Conservation (phyloP, 768 basidiomycete species). For the Phlebiopsis flavidoalba region DNA sequence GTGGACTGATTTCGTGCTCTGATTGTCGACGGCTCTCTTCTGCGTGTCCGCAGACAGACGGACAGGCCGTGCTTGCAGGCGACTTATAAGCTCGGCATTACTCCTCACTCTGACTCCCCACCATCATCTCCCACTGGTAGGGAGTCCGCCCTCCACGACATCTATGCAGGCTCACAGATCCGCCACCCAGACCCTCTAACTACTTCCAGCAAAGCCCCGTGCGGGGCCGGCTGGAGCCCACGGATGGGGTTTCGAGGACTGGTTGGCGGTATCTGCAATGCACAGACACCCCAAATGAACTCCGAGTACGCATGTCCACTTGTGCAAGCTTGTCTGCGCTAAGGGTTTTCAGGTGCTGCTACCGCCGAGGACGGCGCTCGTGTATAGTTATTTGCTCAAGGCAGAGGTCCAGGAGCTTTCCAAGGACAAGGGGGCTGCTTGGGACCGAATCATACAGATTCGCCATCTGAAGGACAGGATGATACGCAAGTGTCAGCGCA, state of each 20-base stretch:
- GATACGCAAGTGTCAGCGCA: slow-evolving; percentile 72
- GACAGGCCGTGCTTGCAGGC: slow-evolving; percentile 2
- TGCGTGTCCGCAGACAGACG: neutral
- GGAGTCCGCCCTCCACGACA: slow-evolving; percentile 8
- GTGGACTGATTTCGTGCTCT: slow-evolving; percentile 1
- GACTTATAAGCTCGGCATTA: slow-evolving; percentile 2
- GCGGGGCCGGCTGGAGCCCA: slow-evolving; percentile 71
- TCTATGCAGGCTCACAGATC: slow-evolving; percentile 17
- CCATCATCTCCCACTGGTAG: slow-evolving; percentile 6
- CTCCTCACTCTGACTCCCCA: slow-evolving; percentile 1
- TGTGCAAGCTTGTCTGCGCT: neutral
- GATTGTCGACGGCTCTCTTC: slow-evolving; percentile 3
- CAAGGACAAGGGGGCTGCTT: slow-evolving; percentile 50
- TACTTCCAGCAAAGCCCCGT: slow-evolving; percentile 62
- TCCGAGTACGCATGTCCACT: slow-evolving; percentile 43
- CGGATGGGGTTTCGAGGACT: slow-evolving; percentile 43
- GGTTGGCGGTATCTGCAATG: slow-evolving; percentile 74
- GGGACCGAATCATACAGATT: slow-evolving; percentile 69
- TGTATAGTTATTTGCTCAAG: slow-evolving; percentile 63
- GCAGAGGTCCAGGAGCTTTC: slow-evolving; percentile 57
- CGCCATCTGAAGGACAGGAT: slow-evolving; percentile 78
- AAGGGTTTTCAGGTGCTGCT: slow-evolving; percentile 52
- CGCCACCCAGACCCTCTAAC: slow-evolving; percentile 32
- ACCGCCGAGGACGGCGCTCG: slow-evolving; percentile 58
- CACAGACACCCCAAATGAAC: slow-evolving; percentile 71